Evolutionary conservation across 108 stramenopile species (phyloP).

Genomic region (Aureococcus anophagefferens): DNA sequence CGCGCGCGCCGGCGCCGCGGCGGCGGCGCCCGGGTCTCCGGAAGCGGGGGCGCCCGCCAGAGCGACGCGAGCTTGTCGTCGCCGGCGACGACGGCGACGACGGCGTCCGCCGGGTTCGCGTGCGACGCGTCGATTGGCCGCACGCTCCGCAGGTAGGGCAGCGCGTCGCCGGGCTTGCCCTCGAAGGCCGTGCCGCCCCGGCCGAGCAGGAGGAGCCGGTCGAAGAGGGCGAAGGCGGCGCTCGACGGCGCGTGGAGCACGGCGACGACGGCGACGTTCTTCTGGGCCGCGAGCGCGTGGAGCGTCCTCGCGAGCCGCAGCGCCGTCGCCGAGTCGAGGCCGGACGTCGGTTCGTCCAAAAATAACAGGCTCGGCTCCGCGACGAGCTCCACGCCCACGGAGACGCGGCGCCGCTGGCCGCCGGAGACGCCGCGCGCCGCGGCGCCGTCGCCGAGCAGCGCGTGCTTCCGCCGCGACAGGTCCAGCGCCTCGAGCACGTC

Average conservation of each 20-base stretch:
- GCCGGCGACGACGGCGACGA: no score
- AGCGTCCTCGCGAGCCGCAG: conserved; percentile 53
- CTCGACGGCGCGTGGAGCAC: conserved; percentile 82
- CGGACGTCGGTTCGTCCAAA: conserved; percentile 66
- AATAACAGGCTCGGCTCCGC: conserved; percentile 61
- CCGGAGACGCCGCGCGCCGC: conserved; percentile 55
- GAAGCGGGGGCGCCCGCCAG: no score
- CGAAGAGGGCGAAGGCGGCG: conserved; percentile 66
- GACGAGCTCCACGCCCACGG: conserved; percentile 70
- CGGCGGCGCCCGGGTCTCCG: no score
- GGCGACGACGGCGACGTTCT: conserved; percentile 61
- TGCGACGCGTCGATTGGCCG: no score
- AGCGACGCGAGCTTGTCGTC: no score
- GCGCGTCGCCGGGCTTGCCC: no score
- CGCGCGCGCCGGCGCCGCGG: no score
- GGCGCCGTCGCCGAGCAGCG: conserved; percentile 2
- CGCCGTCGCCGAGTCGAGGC: conserved; percentile 72
- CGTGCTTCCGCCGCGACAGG: no score
- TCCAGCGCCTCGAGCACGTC: no score
- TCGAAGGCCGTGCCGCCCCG: not conserved
- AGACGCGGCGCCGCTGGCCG: conserved; percentile 71
- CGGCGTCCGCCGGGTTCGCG: no score
- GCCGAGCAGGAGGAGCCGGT: conserved; percentile 53
- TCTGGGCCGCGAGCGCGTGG: conserved; percentile 39
- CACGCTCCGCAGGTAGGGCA: no score